Evolutionary conservation across 1,284 basidiomycete genomes (phyloP).

Genomic region (Cryptococcus sp.): DNA sequence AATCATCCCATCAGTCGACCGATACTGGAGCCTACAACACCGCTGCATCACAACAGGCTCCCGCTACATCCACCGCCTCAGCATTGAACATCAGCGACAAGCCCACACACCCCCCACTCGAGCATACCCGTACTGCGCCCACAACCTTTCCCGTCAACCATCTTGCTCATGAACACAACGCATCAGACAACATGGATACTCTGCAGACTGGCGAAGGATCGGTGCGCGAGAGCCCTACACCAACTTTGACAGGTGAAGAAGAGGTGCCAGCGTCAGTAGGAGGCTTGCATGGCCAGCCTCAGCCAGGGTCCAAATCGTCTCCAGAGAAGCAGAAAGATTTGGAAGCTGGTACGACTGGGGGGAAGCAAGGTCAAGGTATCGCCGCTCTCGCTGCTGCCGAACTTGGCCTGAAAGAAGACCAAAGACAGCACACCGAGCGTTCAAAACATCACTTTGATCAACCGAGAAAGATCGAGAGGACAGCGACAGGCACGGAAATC

Average conservation of each 20-base stretch:
- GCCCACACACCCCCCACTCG: constrained; percentile 5
- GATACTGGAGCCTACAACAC: no score
- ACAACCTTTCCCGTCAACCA: constrained; percentile 20
- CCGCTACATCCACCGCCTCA: no score
- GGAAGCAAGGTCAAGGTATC: constrained; percentile 9
- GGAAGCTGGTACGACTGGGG: constrained; percentile 20
- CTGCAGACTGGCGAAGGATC: not conserved
- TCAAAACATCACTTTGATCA: constrained; percentile 4
- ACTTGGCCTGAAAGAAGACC: constrained; percentile 12
- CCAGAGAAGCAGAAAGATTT: constrained; percentile 19
- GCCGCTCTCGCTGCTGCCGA: constrained; percentile 19
- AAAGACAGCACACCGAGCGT: not conserved
- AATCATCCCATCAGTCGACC: not conserved
- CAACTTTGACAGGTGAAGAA: constrained; percentile 16
- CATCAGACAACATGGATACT: not conserved
- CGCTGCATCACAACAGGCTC: no score
- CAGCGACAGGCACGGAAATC: constrained; percentile 18
- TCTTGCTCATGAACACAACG: constrained; percentile 5
- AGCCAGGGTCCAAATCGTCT: constrained; percentile 17
- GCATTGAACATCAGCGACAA: no score
- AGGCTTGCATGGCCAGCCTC: constrained; percentile 21
- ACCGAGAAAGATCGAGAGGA: constrained; percentile 12
- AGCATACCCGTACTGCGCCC: constrained; percentile 23
- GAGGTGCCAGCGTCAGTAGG: constrained; percentile 9
- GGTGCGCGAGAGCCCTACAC: constrained; percentile 20